phyloP scores from a whole-genome alignment of 2,329 filamentous ascomycete species.

The Westerdykella aurantiaca region DNA sequence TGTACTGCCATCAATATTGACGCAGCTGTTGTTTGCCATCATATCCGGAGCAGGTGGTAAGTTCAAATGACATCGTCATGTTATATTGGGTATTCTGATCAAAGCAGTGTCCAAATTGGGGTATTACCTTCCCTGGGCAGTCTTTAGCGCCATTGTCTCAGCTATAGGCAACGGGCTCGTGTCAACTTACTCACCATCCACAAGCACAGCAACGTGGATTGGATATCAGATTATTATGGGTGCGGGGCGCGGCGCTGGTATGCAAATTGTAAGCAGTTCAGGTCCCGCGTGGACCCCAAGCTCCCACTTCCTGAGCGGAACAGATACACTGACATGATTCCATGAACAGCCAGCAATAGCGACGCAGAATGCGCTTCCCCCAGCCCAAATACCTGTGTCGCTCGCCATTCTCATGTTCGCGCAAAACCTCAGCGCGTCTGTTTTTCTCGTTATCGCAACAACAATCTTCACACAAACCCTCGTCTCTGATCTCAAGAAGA shows the following conservation, averaged over 20 bases:
- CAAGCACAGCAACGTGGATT: constrained; percentile 24
- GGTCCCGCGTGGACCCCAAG: no score
- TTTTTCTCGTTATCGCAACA: constrained; percentile 26
- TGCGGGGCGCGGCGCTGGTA: constrained; percentile 17
- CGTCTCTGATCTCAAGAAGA: constrained; percentile 7
- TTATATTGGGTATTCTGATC: neutral
- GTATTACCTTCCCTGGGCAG: constrained; percentile 26
- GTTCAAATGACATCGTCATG: neutral
- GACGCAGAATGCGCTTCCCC: constrained; percentile 25
- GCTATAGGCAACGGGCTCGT: constrained; percentile 40
- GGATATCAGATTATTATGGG: constrained; percentile 25
- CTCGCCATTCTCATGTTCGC: constrained; percentile 33
- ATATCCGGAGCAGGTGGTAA: constrained; percentile 15
- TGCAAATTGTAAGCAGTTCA: constrained; percentile 17
- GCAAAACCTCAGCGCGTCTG: constrained; percentile 32
- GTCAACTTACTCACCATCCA: constrained; percentile 34
- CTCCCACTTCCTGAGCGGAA: no score
- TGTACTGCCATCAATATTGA: constrained; percentile 34
- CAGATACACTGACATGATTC: neutral
- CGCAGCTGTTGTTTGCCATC: constrained; percentile 16
- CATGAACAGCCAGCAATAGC: constrained; percentile 21
- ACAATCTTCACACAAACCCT: constrained; percentile 24
- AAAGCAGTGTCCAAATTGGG: constrained; percentile 9
- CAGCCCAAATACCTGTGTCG: constrained; percentile 23
- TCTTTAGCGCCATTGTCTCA: constrained; percentile 26